phyloP scores from a whole-genome alignment of 2,329 filamentous ascomycete genomes.

The Cladophialophora yegresii region DNA sequence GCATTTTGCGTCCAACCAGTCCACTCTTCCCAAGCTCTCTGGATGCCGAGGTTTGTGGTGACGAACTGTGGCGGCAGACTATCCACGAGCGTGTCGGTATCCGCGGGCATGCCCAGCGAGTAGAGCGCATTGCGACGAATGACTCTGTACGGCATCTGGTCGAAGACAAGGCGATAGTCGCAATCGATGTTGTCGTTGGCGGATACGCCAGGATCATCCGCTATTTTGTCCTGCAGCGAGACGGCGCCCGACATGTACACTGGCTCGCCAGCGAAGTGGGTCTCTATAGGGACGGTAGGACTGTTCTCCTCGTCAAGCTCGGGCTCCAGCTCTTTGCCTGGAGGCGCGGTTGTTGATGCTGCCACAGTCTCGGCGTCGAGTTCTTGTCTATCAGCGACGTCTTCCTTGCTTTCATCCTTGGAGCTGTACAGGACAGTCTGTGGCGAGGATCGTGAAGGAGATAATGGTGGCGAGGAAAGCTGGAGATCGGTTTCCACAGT shows the following conservation, averaged over 20 bases:
- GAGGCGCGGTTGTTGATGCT: neutral
- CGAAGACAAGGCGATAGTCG: neutral
- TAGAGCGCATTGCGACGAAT: slow-evolving; percentile 7
- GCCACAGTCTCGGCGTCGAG: neutral
- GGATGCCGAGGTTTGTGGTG: slow-evolving; percentile 20
- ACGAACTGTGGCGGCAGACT: neutral
- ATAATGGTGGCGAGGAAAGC: neutral
- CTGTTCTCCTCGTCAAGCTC: neutral
- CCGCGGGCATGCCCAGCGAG: neutral
- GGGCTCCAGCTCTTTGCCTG: neutral
- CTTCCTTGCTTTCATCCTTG: neutral
- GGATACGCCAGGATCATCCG: neutral
- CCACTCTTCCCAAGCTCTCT: neutral
- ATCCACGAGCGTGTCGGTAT: neutral
- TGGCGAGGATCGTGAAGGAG: neutral
- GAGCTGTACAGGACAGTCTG: neutral
- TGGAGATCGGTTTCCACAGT: neutral
- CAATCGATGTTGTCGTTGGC: slow-evolving; percentile 2
- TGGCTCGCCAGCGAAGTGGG: neutral
- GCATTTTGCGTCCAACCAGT: neutral
- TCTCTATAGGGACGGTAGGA: neutral
- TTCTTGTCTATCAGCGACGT: neutral
- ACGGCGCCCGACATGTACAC: slow-evolving; percentile 1
- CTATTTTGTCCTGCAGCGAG: neutral
- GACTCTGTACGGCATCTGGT: slow-evolving; percentile 23